Evolutionary conservation across 2,329 filamentous ascomycete species (phyloP).

Genomic region (Neodidymelliopsis sp.): DNA sequence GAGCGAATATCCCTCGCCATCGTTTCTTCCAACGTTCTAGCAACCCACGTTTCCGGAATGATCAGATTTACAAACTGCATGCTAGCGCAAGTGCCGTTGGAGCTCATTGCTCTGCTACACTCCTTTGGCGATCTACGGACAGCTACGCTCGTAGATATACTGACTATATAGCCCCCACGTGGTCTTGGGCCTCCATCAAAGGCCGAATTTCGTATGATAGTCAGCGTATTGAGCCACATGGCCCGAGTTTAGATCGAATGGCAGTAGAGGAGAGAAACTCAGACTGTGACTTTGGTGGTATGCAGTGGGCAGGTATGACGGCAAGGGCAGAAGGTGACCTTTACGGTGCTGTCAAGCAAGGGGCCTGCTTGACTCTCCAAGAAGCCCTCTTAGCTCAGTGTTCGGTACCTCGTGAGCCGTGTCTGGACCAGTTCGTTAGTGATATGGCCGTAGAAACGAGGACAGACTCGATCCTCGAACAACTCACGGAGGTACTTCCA

Average conservation of each 20-base stretch:
- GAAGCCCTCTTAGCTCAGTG: too few relatives aligned
- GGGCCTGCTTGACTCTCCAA: background rate
- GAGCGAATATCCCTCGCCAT: background rate
- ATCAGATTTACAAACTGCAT: too few relatives aligned
- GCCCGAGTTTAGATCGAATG: background rate
- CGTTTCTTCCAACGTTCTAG: too few relatives aligned
- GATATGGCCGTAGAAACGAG: too few relatives aligned
- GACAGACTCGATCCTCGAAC: too few relatives aligned
- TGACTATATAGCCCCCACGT: background rate
- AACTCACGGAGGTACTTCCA: too few relatives aligned
- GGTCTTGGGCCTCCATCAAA: constrained; percentile 9
- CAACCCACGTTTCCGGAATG: too few relatives aligned
- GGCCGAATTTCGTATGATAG: constrained; percentile 1
- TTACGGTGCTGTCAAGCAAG: background rate
- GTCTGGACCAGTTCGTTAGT: too few relatives aligned
- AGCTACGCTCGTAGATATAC: background rate
- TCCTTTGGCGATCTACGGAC: constrained; percentile 1
- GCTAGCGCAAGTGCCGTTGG: too few relatives aligned
- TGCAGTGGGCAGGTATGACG: background rate
- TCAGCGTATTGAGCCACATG: background rate
- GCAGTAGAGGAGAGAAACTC: background rate
- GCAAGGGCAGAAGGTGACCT: background rate
- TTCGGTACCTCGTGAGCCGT: too few relatives aligned
- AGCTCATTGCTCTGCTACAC: background rate
- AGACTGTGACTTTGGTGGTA: background rate